Evolutionary conservation across 1,284 basidiomycete genomes (phyloP), one percentile per base, ranked within the genome.

Genomic region (Leccinum fallax): DNA sequence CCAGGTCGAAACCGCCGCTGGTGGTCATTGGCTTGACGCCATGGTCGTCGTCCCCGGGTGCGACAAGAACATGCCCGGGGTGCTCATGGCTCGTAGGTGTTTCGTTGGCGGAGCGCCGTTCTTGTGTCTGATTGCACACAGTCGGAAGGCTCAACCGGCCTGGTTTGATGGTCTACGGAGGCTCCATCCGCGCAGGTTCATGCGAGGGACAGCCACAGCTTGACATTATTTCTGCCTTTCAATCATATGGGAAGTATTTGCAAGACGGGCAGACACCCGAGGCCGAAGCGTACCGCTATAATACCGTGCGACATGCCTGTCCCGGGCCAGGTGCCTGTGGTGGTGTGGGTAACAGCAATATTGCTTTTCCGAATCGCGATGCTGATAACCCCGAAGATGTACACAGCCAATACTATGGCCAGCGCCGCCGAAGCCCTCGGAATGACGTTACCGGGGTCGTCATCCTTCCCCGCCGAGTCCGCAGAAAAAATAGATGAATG

Each of bases 51-150:
- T 98, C 56, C 97, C 97, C 40, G 95, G 95, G 38, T 98, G 95
- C 75, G 95, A 98, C 80, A 98, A 97, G 80, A 98, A 98, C 78
- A 97, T 97, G 95, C 95, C 95, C 10, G 95, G 95, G 61, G 94
- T 95, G 46, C 79, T 97, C 68, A 97, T 97, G 81, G 95, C 94
- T 61, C 85, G 93, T 94, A 70, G 80, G 93, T 87, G 64, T 67
- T 57, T 70, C 57, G 65, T 57, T 64, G 34, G 43, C 30, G 3
- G 13, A 9, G 46, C 2, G 5, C 5, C 2, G 53, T 61, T 46
- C 59, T 13, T 21, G 30, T 58, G 67, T 65, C 75, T 77, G 65
- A 73, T 66, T 21, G 58, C 15, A 61, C 61, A 56, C 68, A 93
- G 91, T 97, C 59, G 95, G 95, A 59, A 84, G 97, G 57, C 81